These are phyloP conservation scores for Eucalyptus tenuipes DNA, from an alignment of 345 rosid species.

Conservation along the genomic window DNA sequence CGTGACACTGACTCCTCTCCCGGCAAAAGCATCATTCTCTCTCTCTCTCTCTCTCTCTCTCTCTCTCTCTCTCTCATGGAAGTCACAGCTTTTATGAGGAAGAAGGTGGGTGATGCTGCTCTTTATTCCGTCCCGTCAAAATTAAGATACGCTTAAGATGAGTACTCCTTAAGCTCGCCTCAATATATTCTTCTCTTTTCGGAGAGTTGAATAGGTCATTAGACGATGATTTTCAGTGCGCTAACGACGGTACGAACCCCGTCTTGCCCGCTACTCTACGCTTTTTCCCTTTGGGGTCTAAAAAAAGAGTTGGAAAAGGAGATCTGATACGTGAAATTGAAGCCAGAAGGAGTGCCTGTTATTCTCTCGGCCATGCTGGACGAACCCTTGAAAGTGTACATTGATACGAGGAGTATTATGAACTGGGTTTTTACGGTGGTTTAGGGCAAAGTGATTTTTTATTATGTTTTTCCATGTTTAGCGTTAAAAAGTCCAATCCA, in stretches of 20 bases:
- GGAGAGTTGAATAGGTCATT: background rate
- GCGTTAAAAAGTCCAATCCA: background rate
- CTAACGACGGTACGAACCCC: background rate
- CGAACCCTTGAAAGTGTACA: background rate
- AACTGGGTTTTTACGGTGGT: background rate
- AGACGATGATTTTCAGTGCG: background rate
- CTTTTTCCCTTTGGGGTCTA: background rate
- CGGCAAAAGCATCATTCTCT: background rate
- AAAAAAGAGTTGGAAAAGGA: background rate
- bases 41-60: background rate
- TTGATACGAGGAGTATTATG: background rate
- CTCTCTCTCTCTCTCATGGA: background rate
- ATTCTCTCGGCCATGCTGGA: background rate
- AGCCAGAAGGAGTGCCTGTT: background rate
- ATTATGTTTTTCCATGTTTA: background rate
- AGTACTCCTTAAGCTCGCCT: background rate
- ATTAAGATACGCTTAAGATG: background rate
- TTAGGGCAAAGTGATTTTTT: background rate
- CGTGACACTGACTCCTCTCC: background rate
- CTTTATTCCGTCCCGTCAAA: background rate
- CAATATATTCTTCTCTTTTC: background rate
- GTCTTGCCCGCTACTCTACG: background rate
- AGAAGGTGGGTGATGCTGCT: background rate
- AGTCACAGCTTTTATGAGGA: background rate
- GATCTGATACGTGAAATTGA: background rate